A percentile compares a stretch with the other conserved stretches of the same genome.
Conservation (phyloP, 179 eudicot species). For the Kewa caespitosa region DNA sequence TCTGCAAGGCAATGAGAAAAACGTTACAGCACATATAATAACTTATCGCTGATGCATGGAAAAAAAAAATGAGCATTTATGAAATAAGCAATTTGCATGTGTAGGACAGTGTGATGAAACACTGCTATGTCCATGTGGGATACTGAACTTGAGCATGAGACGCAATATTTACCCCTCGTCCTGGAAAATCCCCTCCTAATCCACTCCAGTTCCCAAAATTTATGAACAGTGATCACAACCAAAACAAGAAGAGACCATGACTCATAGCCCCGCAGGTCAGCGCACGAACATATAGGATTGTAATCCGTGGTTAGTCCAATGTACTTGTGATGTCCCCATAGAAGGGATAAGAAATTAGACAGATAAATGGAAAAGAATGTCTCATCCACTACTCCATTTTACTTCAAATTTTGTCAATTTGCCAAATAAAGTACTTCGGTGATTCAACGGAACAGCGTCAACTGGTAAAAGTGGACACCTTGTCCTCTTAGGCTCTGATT, state of each 20-base stretch:
- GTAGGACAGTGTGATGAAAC: not conserved
- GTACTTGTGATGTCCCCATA: too few species aligned
- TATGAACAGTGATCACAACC: not conserved
- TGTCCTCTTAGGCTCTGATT: too few species aligned
- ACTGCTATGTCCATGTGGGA: not conserved
- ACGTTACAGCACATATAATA: not conserved
- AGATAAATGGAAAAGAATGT: too few species aligned
- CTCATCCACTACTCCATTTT: too few species aligned
- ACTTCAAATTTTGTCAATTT: not conserved
- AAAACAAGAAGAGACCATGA: not conserved
- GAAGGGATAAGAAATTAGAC: too few species aligned
- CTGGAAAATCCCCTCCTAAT: not conserved
- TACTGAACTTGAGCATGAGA: not conserved
- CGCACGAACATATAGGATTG: not conserved
- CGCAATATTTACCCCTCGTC: not conserved
- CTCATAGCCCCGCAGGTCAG: not conserved
- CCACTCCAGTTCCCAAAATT: not conserved
- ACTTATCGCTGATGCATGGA: too few species aligned
- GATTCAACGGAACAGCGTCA: too few species aligned
- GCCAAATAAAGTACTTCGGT: too few species aligned
- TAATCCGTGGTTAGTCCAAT: too few species aligned
- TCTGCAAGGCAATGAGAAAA: conserved; percentile 34
- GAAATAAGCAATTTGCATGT: not conserved
- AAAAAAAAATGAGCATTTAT: too few species aligned
- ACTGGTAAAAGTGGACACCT: too few species aligned